These are phyloP conservation scores for Diversispora eburnea DNA, from an alignment of 192 early-diverging fungal species.

Conservation along the genomic window DNA sequence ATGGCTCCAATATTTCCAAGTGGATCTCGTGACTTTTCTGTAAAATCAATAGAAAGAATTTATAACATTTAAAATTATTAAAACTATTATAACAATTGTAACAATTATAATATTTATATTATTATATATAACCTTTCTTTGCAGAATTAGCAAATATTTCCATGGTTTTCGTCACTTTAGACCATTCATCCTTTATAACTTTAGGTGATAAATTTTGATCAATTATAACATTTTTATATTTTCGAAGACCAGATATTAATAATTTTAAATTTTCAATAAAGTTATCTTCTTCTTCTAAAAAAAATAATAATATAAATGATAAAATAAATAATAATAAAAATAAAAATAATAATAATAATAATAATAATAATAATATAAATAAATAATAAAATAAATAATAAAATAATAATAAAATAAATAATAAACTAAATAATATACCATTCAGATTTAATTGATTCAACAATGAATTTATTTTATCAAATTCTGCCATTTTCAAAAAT, in stretches of 20 bases:
- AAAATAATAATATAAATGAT: too few species aligned
- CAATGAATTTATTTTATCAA: too few species aligned
- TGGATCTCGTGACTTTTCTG: constrained; percentile 39
- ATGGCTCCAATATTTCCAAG: constrained; percentile 44
- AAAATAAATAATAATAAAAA: too few species aligned
- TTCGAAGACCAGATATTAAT: neutral
- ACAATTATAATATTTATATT: neutral
- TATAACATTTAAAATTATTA: neutral
- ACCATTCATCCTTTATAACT: neutral
- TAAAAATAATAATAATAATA: too few species aligned
- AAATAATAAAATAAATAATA: too few species aligned
- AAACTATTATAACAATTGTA: neutral
- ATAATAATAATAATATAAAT: too few species aligned
- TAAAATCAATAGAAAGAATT: neutral
- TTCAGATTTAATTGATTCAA: too few species aligned
- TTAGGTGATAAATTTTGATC: neutral
- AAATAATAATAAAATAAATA: too few species aligned
- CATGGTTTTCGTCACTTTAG: neutral
- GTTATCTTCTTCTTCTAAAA: too few species aligned
- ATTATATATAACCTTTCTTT: neutral
- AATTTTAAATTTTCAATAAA: too few species aligned
- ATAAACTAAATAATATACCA: too few species aligned
- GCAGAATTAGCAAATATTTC: neutral
- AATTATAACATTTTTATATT: neutral
- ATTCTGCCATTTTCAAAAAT: too few species aligned